Base-by-base conservation (phyloP, 495 filamentous ascomycete genomes). In the Entonaema liquescens region DNA sequence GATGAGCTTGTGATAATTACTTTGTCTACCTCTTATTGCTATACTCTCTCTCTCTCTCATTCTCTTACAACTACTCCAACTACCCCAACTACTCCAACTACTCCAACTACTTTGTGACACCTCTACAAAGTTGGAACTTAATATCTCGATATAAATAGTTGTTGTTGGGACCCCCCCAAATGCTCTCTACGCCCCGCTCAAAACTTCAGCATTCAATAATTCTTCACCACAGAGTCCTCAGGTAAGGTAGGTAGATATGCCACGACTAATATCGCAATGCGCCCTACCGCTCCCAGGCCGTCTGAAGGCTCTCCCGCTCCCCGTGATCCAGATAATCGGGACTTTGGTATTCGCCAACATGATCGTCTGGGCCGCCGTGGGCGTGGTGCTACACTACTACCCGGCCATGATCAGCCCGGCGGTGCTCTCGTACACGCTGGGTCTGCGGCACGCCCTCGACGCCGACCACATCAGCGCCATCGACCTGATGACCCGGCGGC, bases 401-500 rank as follows among this genome's bases (percentile, higher is more conserved):
- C 78, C 85, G 50, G 80, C 85, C 3, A 82, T 97, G 61, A 88
- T 94, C 42, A 91, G 90, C 15, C 90, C 93, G 3, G 91, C 94
- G 4, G 88, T 95, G 15, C 85, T 97, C 0, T 88, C 95, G 13
- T 97, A 96, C 78, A 94, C 94, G 0, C 85, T 99, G 5, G 95
- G 95, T 6, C 86, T 99, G 21, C 89, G 95, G 58, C 95, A 99
- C 85, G 95, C 95, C 3, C 89, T 98, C 54, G 95, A 98, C 76
- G 95, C 95, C 15, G 95, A 99, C 79, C 95, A 99, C 80, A 98
- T 99, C 79, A 90, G 91, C 55, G 95, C 94, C 57, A 98, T 98
- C 71, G 95, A 98, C 81, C 85, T 98, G 13, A 97, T 95, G 91
- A 98, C 95, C 5, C 87, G 95, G 26, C 87, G 94, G 11, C 86